These are phyloP conservation scores for Trichoderma hamatum DNA, from an alignment of 2,329 filamentous ascomycete genomes.

Conservation along the genomic window DNA sequence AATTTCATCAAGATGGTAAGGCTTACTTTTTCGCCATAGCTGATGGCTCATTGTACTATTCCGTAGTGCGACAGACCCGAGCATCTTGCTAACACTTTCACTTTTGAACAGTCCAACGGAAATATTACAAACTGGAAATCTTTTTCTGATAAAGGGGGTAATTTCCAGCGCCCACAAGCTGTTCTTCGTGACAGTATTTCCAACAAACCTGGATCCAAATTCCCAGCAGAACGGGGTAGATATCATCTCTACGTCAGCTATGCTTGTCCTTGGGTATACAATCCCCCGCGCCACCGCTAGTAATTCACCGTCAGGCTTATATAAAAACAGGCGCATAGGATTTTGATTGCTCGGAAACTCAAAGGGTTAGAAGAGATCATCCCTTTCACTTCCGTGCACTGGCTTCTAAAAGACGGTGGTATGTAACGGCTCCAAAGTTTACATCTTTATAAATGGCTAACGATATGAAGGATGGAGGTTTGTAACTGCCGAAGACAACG, in stretches of 20 bases:
- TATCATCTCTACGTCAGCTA: conserved; percentile 95
- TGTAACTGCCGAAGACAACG: conserved; percentile 60
- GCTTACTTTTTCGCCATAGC: not conserved
- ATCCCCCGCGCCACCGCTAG: too few species aligned
- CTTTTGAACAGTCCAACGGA: not conserved
- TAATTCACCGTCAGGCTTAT: not conserved
- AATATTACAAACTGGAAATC: conserved; percentile 80
- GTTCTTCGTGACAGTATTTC: conserved; percentile 80
- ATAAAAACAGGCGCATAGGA: conserved; percentile 66
- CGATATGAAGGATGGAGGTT: conserved; percentile 67
- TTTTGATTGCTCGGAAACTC: conserved; percentile 82
- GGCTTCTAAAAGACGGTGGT: conserved; percentile 73
- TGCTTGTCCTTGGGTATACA: conserved; percentile 78
- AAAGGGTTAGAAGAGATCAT: conserved; percentile 90
- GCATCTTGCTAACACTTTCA: not conserved
- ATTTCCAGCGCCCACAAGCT: conserved; percentile 86
- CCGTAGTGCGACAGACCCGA: not conserved
- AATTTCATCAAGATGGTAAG: not conserved
- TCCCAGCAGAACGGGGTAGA: conserved; percentile 79
- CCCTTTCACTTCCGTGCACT: conserved; percentile 78
- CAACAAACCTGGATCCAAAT: conserved; percentile 68
- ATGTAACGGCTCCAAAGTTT: not conserved
- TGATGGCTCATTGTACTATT: not conserved
- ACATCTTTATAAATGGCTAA: not conserved
- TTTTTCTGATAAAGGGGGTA: conserved; percentile 74